Percentiles rank a stretch among this genome's conserved stretches.
These are phyloP conservation scores for Glycyrrhiza uralensis DNA, from an alignment of 306 rosid species.

Conservation along the genomic window DNA sequence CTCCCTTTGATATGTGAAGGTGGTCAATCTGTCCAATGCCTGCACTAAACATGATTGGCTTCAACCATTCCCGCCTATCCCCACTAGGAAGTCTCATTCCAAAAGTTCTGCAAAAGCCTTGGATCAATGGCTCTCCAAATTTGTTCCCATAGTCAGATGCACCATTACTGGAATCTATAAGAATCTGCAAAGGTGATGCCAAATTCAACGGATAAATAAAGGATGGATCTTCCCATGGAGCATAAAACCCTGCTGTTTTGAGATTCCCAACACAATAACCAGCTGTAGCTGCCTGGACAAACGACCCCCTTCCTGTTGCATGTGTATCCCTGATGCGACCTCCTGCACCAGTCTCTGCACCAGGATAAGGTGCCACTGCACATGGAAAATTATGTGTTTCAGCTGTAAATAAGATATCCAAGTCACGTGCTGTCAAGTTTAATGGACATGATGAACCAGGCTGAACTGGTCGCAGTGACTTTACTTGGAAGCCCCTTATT, in stretches of 20 bases:
- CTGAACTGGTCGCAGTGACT: conserved; percentile 59
- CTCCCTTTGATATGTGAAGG: conserved; percentile 69
- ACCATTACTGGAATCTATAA: conserved; percentile 84
- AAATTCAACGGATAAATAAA: conserved; percentile 78
- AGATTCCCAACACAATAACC: conserved; percentile 98
- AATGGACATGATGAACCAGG: conserved; percentile 71
- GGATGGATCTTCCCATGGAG: conserved; percentile 93
- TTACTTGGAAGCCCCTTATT: conserved; percentile 68
- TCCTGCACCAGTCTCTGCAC: conserved; percentile 94
- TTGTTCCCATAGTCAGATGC: conserved; percentile 95
- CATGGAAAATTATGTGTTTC: conserved; percentile 97
- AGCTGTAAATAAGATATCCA: conserved; percentile 83
- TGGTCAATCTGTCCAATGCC: conserved; percentile 94
- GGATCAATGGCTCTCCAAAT: conserved; percentile 98
- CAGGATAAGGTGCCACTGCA: conserved; percentile 97
- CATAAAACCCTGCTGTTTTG: conserved; percentile 57
- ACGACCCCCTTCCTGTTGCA: conserved; percentile 93
- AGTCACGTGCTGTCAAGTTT: conserved; percentile 31
- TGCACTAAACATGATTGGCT: conserved; percentile 94
- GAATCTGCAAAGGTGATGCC: conserved; percentile 85
- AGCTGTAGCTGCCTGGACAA: conserved; percentile 87
- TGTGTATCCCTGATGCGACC: conserved; percentile 96
- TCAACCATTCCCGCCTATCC: conserved; percentile 95
- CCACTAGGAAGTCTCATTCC: conserved; percentile 95
- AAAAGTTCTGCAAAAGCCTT: conserved; percentile 88